Evolutionary conservation across 2,329 filamentous ascomycete genomes (phyloP).

Genomic region (Aspergillus latus): DNA sequence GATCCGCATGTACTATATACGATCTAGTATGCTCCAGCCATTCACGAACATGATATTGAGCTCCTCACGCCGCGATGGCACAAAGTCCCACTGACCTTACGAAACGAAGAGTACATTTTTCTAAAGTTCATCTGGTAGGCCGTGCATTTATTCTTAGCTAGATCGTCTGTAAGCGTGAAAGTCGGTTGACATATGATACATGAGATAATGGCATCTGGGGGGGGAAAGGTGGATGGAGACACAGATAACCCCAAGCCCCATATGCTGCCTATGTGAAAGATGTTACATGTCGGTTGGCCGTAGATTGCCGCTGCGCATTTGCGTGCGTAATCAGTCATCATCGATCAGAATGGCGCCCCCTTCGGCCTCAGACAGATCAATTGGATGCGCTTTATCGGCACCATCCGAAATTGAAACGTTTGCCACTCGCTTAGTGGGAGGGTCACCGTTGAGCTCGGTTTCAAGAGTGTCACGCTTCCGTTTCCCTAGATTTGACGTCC

Average conservation of each 20-base stretch:
- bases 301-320: not conserved
- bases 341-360: conserved; percentile 67
- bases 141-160: conserved; percentile 13
- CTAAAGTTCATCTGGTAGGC: not conserved
- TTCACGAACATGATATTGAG: not conserved
- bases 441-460: conserved; percentile 36
- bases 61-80: not conserved
- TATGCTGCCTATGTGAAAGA: not conserved
- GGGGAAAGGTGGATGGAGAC: conserved; percentile 1
- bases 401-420: conserved; percentile 42
- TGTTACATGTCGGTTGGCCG: not conserved
- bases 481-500: conserved; percentile 30
- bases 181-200: conserved; percentile 22
- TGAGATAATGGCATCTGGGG: conserved; percentile 12
- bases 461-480: conserved; percentile 50
- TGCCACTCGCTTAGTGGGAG: conserved; percentile 45
- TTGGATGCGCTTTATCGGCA: conserved; percentile 34
- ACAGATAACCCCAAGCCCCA: not conserved
- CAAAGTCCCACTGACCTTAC: no score
- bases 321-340: conserved; percentile 18
- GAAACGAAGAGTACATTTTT: no score
- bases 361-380: conserved; percentile 51
- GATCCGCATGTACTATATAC: not conserved
- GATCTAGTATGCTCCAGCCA: not conserved
- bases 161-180: conserved; percentile 9